Conservation (phyloP, 2,329 filamentous ascomycete species). For the Sporothrix humicola region DNA sequence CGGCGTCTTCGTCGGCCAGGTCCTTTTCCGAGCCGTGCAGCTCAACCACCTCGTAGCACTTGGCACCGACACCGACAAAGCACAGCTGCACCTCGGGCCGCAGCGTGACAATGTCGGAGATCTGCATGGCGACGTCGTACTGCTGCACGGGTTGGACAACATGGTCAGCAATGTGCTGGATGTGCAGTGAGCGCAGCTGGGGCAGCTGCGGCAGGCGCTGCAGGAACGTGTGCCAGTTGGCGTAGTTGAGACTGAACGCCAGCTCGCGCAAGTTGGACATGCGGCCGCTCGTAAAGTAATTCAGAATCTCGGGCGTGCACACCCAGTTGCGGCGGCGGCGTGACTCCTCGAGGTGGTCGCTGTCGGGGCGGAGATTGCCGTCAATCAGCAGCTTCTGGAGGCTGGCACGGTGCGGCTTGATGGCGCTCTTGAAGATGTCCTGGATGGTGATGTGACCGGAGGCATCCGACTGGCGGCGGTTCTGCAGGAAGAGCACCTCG, state of each 20-base stretch:
- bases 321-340: slow-evolving; percentile 72
- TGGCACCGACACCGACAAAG: slow-evolving; percentile 76
- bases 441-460: slow-evolving; percentile 66
- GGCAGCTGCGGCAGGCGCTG: slow-evolving; percentile 73
- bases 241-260: slow-evolving; percentile 73
- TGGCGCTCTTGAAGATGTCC: slow-evolving; percentile 70
- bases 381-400: slow-evolving; percentile 77
- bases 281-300: slow-evolving; percentile 76
- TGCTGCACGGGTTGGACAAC: slow-evolving; percentile 54
- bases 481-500: slow-evolving; percentile 79
- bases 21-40: slow-evolving; percentile 49
- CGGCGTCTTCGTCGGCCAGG: slow-evolving; percentile 38
- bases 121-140: slow-evolving; percentile 74
- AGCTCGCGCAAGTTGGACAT: slow-evolving; percentile 76
- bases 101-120: slow-evolving; percentile 78
- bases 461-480: slow-evolving; percentile 58
- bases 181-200: slow-evolving; percentile 62
- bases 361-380: slow-evolving; percentile 61
- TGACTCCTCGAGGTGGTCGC: slow-evolving; percentile 43
- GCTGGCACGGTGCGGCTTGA: slow-evolving; percentile 73
- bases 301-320: slow-evolving; percentile 69
- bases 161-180: slow-evolving; percentile 41
- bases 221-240: slow-evolving; percentile 82
- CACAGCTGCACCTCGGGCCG: slow-evolving; percentile 77
- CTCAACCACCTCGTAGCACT: slow-evolving; percentile 84